These are phyloP conservation scores for Bolboschoenoplectus hybrid DNA, from an alignment of 202 grass and related monocot genomes.

Conservation along the genomic window DNA sequence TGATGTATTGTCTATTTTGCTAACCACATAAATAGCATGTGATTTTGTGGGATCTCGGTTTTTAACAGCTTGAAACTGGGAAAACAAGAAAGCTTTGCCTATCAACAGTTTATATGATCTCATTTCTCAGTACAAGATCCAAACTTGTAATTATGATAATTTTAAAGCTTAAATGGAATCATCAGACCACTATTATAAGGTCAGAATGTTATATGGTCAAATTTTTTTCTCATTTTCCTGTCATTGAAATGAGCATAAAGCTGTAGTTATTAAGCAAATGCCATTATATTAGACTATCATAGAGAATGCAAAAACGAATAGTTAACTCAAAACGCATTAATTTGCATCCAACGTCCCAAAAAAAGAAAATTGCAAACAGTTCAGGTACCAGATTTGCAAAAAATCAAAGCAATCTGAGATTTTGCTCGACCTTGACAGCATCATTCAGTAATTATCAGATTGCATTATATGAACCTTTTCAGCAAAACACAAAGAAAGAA, in stretches of 20 bases:
- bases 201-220: not conserved
- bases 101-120: not conserved
- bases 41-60: not conserved
- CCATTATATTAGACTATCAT: not conserved
- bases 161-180: not conserved
- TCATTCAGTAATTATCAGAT: not conserved
- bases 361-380: not conserved
- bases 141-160: not conserved
- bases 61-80: not conserved
- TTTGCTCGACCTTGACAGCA: not conserved
- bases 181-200: not conserved
- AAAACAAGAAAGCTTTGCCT: not conserved
- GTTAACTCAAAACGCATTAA: not conserved
- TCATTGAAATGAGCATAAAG: not conserved
- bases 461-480: not conserved
- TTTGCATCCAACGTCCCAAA: not conserved
- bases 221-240: not conserved
- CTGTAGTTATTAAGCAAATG: not conserved
- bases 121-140: constrained; percentile 6
- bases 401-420: not conserved
- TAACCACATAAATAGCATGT: not conserved
- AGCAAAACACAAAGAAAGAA: not conserved
- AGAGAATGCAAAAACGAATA: not conserved
- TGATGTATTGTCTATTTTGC: not conserved
- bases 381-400: not conserved